Base-by-base conservation (phyloP, 306 rosid species). In the Gastrolobium villosum region DNA sequence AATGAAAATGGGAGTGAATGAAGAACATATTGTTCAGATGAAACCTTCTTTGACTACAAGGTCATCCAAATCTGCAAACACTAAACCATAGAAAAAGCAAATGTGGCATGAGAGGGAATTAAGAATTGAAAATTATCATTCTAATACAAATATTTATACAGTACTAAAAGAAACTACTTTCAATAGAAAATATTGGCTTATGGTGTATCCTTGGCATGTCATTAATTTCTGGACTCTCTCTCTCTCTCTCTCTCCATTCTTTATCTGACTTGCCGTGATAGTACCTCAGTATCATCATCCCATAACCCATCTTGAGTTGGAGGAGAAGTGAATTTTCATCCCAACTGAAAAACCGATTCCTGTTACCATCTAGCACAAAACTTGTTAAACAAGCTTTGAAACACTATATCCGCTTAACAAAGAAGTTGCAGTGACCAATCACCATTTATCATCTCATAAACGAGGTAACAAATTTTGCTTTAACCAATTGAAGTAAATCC, bases 1-100 rank as follows among this genome's bases (percentile, higher is more conserved):
- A 13, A 85, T 79, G 89, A 89, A 68, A 79, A 90, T 92, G 97
- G 97, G 97, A 65, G 98, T 89, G 5, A 78, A 71, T 83, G 87
- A 79, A 63, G 94, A 94, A 56, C 89, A 85, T 53, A 89, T 90
- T 50, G 97, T 94, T 39, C 93, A 89, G 65, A 94, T 92, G 97
- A 94, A 87, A 70, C 98, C 98, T 34, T 94, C 97, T 73, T 91
- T 92, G 77, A 88, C 96, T 44, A 80, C 97, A 28, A 86, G 97
- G 77, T 55, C 88, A 50, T 79, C 88, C 34, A 79, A 82, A 61
- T 46, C 81, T 50, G 7, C 84, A 46, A 63, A 52, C 60, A 70
- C 14, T 65, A 82, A 82, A 9, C 88, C 88, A 7, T 82, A 76
- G 76, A 26, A 49, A 1, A 3, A 4, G 7, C 32, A 34, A 32